Conservation (phyloP, 2,329 filamentous ascomycete species). For the Cordyceps fumosorosea region DNA sequence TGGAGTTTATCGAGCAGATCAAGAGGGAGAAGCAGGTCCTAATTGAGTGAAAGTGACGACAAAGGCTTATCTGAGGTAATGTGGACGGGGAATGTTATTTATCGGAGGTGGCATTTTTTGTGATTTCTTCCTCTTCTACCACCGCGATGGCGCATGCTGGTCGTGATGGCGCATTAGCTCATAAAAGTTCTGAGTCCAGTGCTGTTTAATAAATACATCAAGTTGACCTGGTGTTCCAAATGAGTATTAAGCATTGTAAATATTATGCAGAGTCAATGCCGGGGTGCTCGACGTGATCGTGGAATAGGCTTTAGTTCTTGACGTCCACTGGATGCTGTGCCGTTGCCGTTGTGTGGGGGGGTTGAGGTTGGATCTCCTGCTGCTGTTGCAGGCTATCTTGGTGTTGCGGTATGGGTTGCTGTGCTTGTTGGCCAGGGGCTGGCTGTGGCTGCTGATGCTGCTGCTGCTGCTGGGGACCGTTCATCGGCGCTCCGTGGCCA, state of each 20-base stretch:
- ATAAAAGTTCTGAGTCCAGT: neutral
- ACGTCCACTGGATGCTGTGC: neutral
- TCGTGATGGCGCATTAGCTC: neutral
- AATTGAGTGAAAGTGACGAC: slow-evolving; percentile 15
- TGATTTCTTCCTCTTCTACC: neutral
- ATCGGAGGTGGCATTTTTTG: neutral
- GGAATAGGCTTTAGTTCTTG: neutral
- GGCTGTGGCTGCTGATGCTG: neutral
- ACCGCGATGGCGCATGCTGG: neutral
- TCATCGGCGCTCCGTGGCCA: slow-evolving; percentile 6
- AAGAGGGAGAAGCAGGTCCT: slow-evolving; percentile 60
- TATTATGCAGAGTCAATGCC: neutral
- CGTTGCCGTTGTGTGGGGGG: neutral
- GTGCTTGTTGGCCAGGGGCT: neutral
- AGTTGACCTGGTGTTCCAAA: neutral
- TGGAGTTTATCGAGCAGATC: slow-evolving; percentile 48
- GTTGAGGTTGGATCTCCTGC: neutral
- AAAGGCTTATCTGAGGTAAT: neutral
- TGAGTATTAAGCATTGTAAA: neutral
- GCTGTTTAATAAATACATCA: neutral
- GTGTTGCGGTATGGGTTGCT: neutral
- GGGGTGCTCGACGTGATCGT: too few species aligned
- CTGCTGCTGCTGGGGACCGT: slow-evolving; percentile 3
- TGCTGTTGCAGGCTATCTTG: neutral
- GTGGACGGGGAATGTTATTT: neutral